phyloP scores from a whole-genome alignment of 305 asterid genomes.

The Coffea humblotiana region DNA sequence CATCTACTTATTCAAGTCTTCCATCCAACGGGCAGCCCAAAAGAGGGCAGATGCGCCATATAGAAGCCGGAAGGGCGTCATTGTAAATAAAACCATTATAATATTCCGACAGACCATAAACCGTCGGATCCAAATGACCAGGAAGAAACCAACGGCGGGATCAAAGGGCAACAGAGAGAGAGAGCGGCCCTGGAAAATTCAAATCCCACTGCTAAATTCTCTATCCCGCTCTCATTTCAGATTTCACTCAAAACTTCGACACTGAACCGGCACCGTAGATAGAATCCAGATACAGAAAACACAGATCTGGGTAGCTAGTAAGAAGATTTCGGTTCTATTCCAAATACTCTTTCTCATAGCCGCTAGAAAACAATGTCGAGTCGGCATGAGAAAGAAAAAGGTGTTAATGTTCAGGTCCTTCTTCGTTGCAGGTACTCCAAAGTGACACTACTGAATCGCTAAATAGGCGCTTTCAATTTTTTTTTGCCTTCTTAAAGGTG shows the following conservation, averaged over 20 bases:
- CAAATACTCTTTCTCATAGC: not conserved
- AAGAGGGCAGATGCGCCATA: not conserved
- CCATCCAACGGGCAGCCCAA: slow-evolving; percentile 12
- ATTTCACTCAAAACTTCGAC: not conserved
- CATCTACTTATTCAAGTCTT: not conserved
- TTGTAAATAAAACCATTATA: not conserved
- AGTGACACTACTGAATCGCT: not conserved
- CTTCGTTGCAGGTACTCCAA: slow-evolving; percentile 81
- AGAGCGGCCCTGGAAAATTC: slow-evolving; percentile 32
- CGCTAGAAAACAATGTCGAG: slow-evolving; percentile 41
- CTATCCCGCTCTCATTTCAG: slow-evolving; percentile 31
- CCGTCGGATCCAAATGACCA: slow-evolving; percentile 14
- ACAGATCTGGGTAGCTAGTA: slow-evolving; percentile 9
- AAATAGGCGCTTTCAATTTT: not conserved
- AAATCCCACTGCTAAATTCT: slow-evolving; percentile 20
- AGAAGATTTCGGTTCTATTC: not conserved
- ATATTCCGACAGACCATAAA: not conserved
- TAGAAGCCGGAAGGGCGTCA: not conserved
- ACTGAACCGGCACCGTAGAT: not conserved
- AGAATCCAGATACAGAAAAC: slow-evolving; percentile 1
- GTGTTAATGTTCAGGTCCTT: slow-evolving; percentile 88
- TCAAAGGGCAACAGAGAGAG: not conserved
- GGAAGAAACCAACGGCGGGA: slow-evolving; percentile 23
- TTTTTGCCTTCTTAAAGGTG: not conserved
- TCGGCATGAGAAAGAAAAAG: slow-evolving; percentile 75